These are phyloP conservation scores for Pythium scleroteichum DNA, from an alignment of 352 stramenopile genomes.

Conservation along the genomic window DNA sequence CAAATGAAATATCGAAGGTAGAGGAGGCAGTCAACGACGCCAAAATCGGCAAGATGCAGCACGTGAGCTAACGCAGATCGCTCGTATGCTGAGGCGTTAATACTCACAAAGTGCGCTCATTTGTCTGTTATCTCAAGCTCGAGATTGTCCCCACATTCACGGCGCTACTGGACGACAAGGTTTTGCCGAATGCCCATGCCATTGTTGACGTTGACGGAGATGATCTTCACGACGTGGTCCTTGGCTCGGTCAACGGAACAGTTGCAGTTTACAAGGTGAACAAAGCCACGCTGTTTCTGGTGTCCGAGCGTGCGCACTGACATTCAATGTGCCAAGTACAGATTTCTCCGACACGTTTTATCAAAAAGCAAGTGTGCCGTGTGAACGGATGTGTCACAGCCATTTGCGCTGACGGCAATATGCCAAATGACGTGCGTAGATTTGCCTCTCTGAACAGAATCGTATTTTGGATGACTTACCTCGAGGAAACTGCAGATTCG, in stretches of 20 bases:
- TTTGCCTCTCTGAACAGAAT: not conserved
- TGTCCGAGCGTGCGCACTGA: not conserved
- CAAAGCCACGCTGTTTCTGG: not conserved
- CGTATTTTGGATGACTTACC: not conserved
- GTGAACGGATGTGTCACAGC: conserved; percentile 75
- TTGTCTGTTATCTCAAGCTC: conserved; percentile 51
- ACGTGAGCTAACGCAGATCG: conserved; percentile 2
- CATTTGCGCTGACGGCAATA: conserved; percentile 55
- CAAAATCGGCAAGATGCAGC: conserved; percentile 3
- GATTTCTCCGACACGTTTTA: conserved; percentile 50
- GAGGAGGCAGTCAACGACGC: too few relatives aligned
- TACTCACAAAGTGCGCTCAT: too few relatives aligned
- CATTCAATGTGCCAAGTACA: conserved; percentile 14
- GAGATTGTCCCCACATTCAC: conserved; percentile 66
- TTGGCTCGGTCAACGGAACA: conserved; percentile 60
- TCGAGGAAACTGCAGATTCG: conserved; percentile 33
- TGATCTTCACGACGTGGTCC: conserved; percentile 60
- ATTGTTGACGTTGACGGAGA: conserved; percentile 69
- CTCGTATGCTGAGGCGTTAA: too few relatives aligned
- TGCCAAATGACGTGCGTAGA: conserved; percentile 39
- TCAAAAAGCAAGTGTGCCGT: conserved; percentile 53
- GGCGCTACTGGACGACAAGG: conserved; percentile 61
- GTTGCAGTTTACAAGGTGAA: conserved; percentile 73
- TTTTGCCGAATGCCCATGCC: conserved; percentile 69
- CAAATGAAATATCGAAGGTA: not conserved